Evolutionary conservation across 257 asterid genomes (phyloP).

Genomic region (Salvia miltiorrhiza): DNA sequence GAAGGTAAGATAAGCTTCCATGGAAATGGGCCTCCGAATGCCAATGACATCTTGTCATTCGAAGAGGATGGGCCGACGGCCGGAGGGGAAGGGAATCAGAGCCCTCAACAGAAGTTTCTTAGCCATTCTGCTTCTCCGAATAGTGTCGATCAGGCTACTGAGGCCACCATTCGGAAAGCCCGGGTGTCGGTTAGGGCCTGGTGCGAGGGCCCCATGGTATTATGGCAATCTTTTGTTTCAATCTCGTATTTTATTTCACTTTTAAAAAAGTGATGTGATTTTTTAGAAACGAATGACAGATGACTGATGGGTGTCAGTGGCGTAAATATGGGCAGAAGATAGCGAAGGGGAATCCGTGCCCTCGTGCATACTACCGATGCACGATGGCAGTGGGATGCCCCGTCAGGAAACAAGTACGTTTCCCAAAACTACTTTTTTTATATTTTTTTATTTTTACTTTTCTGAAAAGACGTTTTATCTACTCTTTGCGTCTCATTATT

Average conservation of each 20-base stretch:
- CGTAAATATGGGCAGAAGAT: slow-evolving; percentile 90
- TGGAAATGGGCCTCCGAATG: slow-evolving; percentile 23
- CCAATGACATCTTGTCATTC: slow-evolving; percentile 47
- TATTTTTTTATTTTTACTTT: too few relatives aligned
- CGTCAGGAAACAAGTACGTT: slow-evolving; percentile 74
- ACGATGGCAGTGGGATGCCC: slow-evolving; percentile 88
- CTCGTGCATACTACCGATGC: slow-evolving; percentile 89
- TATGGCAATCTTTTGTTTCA: not conserved
- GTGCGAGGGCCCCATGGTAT: slow-evolving; percentile 73
- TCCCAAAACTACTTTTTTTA: not conserved
- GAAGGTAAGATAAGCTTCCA: slow-evolving; percentile 24
- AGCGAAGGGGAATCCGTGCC: slow-evolving; percentile 90
- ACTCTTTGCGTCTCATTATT: too few relatives aligned
- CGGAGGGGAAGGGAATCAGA: slow-evolving; percentile 32
- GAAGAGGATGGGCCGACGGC: slow-evolving; percentile 29
- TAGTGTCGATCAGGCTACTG: slow-evolving; percentile 66
- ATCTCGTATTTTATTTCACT: not conserved
- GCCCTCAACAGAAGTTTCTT: slow-evolving; percentile 42
- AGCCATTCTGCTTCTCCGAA: slow-evolving; percentile 22
- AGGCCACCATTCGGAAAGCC: slow-evolving; percentile 82
- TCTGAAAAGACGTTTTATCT: not conserved
- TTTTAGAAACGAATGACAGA: slow-evolving; percentile 25
- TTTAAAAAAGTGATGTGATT: not conserved
- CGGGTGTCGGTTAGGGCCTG: slow-evolving; percentile 81
- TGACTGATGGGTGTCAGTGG: slow-evolving; percentile 91